Evolutionary conservation across 129 eudicot genomes (phyloP), one percentile per base, ranked within the genome.

Genomic region (Smallanthus sonchifolius): DNA sequence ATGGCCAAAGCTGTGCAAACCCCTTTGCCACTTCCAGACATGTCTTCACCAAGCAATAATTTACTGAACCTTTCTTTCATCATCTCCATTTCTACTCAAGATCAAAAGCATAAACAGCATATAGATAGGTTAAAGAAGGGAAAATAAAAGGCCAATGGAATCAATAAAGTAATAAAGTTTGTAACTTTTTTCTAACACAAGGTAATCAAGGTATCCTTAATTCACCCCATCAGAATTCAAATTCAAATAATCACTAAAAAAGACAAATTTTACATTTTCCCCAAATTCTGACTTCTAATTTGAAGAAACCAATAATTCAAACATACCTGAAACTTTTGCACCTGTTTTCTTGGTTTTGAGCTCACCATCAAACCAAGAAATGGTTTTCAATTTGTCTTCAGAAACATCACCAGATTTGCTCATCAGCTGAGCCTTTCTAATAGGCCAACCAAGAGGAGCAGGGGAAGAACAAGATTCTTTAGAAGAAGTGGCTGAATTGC

Each of bases 1-100:
- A 92, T 85, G 43, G 98, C 96, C 71, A 92, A 68, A 19, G 98
- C 96, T 10, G 96, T 70, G 79, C 91, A 92, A 67, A 92, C 98
- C 68, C 98, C 98, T 86, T 87, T 89, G 64, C 98, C 98, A 84
- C 96, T 84, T 69, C 98, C 98, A 66, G 98, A 92, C 98, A 92
- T 92, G 55, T 92, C 98, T 76, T 92, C 98, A 48, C 98, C 98
- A 13, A 92, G 94, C 70, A 92, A 59, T 77, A 92, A 74, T 77
- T 92, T 92, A 10, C 89, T 85, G 73, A 89, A 92, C 70, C 91
- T 84, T 64, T 92, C 97, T 83, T 89, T 92, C 97, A 92, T 89
- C 96, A 85, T 77, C 69, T 87, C 97, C 84, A 84, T 85, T 70
- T 89, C 97, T 92, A 75, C 57, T 54, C 74, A 82, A 49, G 13